Conservation (phyloP, 257 asterid species). For the Petunia secreta region DNA sequence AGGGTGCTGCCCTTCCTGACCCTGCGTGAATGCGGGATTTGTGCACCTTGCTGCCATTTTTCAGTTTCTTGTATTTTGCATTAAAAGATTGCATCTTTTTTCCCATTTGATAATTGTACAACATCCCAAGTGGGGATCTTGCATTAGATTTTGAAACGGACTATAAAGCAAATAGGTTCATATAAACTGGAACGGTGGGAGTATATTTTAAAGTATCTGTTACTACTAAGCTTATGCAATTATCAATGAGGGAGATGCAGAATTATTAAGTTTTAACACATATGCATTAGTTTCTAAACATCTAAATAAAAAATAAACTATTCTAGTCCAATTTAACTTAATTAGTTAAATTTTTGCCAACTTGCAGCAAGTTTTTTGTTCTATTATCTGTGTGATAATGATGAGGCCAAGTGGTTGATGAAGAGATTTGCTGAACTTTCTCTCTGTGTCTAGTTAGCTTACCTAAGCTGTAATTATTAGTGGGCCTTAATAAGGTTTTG, state of each 20-base stretch:
- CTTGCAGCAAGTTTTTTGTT: neutral
- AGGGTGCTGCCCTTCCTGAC: too few species aligned
- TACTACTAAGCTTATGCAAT: neutral
- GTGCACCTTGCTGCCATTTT: neutral
- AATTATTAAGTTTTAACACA: too few species aligned
- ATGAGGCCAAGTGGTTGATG: slow-evolving; percentile 21
- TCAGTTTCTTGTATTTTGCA: neutral
- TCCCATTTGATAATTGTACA: neutral
- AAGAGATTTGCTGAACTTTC: slow-evolving; percentile 1
- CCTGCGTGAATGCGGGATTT: too few species aligned
- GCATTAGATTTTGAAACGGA: slow-evolving; percentile 2
- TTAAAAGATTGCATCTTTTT: neutral
- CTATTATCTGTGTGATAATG: neutral
- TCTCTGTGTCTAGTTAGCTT: neutral
- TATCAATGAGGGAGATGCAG: neutral
- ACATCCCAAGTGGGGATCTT: slow-evolving; percentile 9
- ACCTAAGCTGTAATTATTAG: neutral
- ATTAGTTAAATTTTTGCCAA: neutral
- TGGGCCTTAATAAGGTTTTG: neutral
- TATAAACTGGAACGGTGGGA: too few species aligned
- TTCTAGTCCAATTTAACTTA: neutral
- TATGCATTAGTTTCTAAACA: neutral
- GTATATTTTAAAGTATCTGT: neutral
- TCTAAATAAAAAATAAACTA: neutral
- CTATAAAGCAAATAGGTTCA: too few species aligned